Evolutionary conservation across 2,329 filamentous ascomycete genomes (phyloP), one percentile per base, ranked within the genome.

Genomic region (Cryphonectria carpinicola): DNA sequence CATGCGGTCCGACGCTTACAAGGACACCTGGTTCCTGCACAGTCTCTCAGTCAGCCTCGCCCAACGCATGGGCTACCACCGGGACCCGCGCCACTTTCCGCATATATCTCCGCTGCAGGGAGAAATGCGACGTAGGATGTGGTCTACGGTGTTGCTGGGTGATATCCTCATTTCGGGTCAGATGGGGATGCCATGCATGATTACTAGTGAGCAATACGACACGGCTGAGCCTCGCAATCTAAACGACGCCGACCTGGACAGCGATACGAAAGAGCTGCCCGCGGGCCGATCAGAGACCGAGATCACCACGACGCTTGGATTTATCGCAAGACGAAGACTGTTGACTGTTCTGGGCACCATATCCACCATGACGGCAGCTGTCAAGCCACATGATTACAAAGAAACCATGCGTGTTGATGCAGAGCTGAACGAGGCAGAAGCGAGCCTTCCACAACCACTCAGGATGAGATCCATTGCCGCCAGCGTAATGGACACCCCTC

Each of bases 1-100:
- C 28, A 67, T 76, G 0, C 72, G 76, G 8, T 73, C 70, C 0
- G 81, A 83, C 41, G 76, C 79, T 0, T 76, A 79, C 43, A 76
- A 69, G 60, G 67, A 69, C 25, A 46, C 46, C 14, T 65, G 61
- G 67, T 65, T 52, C 22, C 35, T 69, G 19, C 61, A 58, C n/a
- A 61, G 56, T 6, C 46, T 69, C 17, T 37, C 54, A n/a, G 61
- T 69, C 4, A 65, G 60, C 35, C 41, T 70, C 1, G 69, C 69
- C 10, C 37, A 32, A 14, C 69, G 69, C 5, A 70, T 70, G 69
- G 69, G 69, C 19, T 66, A 62, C 28, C 69, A 70, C 28, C 69
- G 68, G n/a, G 69, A 70, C 22, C 69, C 69, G 7, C 52, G 52
- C 56, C 69, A 70, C 41, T 70, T 66, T 25, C 52, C 56, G n/a